Evolutionary conservation across 192 early-diverging fungal genomes (phyloP), one percentile per base, ranked within the genome.

Genomic region (Coemansia reversa): DNA sequence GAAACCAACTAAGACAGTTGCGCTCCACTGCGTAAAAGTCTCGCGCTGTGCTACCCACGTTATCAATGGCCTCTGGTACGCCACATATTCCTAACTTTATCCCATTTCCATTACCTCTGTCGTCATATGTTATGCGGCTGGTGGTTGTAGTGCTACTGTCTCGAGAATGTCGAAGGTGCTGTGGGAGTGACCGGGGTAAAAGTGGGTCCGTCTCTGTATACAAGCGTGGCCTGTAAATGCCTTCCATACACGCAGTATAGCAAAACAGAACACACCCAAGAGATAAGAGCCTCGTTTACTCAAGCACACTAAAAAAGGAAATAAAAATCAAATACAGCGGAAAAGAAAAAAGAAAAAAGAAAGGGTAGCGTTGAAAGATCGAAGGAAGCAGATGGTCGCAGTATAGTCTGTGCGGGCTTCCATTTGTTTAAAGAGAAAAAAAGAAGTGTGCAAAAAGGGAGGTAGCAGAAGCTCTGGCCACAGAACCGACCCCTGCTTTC

Each of bases 1-100:
- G 68, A 1, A 74, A 39, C 67, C 77, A 80, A 68, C 77, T 68
- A 18, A 80, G 77, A 27, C 55, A 74, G 58, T 74, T 80, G 51
- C 77, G 72, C 50, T 80, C 77, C 14, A 65, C 72, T 0, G 77
- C 72, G 49, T 71, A 80, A 61, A 80, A 70, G 39, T 80, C 77
- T 4, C 77, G 63, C 1, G 77, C 77, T 0, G 62, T 74, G 72
- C 72, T 74, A 2, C 77, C 77, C 5, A 19, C 25, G 59, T 74
- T 74, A 6, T 67, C 64, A 0, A 79, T 60, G 28, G 8, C 18
- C 5, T 8, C 7, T 5, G 72, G 66, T 14, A 68, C 52, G 1
- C 49, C 28, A 7, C 7, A 49, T 25, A 49, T 8, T 2, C 48
- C 49, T 19, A 52, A 47, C 11, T 14, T 45, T 16, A 45, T 1